Evolutionary conservation across 345 rosid species (phyloP).

Genomic region (Anacardium occidentale): DNA sequence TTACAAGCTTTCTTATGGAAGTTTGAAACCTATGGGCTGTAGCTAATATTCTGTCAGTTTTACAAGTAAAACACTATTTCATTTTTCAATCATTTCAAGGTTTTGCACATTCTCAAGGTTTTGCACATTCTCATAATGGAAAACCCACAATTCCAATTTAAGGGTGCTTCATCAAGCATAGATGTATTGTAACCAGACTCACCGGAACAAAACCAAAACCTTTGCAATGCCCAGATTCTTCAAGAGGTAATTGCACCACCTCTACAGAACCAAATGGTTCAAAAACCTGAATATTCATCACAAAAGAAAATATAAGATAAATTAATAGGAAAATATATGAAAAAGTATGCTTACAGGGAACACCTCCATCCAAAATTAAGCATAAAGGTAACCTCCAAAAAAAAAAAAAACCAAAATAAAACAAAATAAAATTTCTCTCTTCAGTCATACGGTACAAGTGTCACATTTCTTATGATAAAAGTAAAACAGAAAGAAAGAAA

Average conservation of each 20-base stretch:
- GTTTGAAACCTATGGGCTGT: not conserved
- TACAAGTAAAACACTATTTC: not conserved
- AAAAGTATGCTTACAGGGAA: not conserved
- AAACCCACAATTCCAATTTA: constrained; percentile 11
- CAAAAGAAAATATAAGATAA: constrained; percentile 9
- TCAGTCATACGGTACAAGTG: not conserved
- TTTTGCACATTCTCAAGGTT: not conserved
- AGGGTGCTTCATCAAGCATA: constrained; percentile 2
- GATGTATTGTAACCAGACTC: constrained; percentile 16
- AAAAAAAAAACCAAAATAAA: too few relatives aligned
- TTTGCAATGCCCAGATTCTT: constrained; percentile 84
- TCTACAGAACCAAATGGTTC: constrained; percentile 94
- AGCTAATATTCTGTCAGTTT: not conserved
- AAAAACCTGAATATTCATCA: constrained; percentile 60
- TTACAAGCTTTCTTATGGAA: not conserved
- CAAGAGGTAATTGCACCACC: constrained; percentile 91
- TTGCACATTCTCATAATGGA: constrained; percentile 4
- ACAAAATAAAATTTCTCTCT: not conserved
- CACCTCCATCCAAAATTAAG: not conserved
- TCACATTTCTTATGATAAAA: not conserved
- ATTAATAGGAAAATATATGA: not conserved
- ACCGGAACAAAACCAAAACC: constrained; percentile 99
- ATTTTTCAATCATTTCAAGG: not conserved
- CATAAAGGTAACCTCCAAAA: not conserved
- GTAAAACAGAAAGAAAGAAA: not conserved